Percentiles rank a stretch among this genome's conserved stretches.
These are phyloP conservation scores for Microstegium vimineum DNA, from an alignment of 176 grass and related monocot genomes.

Conservation along the genomic window DNA sequence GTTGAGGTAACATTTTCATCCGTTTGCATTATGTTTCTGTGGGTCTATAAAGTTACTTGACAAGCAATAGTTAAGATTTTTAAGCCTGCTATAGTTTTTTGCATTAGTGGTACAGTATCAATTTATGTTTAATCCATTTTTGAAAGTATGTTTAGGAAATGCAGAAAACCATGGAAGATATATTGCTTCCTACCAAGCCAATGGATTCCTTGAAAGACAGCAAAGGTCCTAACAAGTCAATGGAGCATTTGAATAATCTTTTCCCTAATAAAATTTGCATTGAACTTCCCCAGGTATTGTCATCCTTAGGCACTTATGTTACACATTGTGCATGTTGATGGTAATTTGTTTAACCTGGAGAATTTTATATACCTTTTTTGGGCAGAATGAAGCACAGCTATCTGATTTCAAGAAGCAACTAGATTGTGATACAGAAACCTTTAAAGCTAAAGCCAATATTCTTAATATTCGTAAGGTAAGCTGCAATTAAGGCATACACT, in stretches of 20 bases:
- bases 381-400: conserved; percentile 61
- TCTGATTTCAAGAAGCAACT: conserved; percentile 70
- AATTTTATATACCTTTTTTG: background rate
- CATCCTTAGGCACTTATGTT: background rate
- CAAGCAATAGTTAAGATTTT: background rate
- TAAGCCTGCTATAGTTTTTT: background rate
- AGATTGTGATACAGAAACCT: conserved; percentile 55
- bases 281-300: conserved; percentile 64
- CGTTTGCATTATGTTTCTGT: conserved; percentile 7
- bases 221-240: conserved; percentile 45
- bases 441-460: conserved; percentile 68
- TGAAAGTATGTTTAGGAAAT: conserved; percentile 13
- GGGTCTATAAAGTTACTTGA: background rate
- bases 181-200: background rate
- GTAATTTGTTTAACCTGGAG: conserved; percentile 23
- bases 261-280: conserved; percentile 84
- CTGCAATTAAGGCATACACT: background rate
- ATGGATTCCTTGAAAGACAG: conserved; percentile 5
- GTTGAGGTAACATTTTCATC: conserved; percentile 38
- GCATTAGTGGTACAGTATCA: background rate
- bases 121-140: background rate
- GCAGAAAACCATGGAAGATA: conserved; percentile 41
- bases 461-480: conserved; percentile 54
- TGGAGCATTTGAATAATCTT: conserved; percentile 50
- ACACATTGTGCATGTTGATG: background rate